Conservation (phyloP, 345 rosid species). For the Citrus maxima region DNA sequence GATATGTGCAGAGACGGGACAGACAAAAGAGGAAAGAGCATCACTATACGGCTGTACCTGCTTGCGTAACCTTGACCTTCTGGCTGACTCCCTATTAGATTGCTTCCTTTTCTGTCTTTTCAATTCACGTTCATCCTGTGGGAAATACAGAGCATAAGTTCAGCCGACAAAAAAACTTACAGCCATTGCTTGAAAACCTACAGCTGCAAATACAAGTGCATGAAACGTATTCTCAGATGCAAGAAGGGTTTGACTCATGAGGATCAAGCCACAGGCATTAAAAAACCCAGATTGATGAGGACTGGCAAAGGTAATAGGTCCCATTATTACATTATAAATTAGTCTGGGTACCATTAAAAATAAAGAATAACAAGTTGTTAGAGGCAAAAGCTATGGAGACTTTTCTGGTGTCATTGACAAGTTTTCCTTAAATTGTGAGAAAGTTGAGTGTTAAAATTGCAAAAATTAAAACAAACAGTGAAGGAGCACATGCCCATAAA, state of each 20-base stretch:
- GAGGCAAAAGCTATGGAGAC: not conserved
- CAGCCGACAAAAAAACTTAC: constrained; percentile 1
- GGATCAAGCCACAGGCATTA: not conserved
- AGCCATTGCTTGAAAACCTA: not conserved
- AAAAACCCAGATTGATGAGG: not conserved
- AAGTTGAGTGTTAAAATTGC: not conserved
- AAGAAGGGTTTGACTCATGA: not conserved
- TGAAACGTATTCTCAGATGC: too few species aligned
- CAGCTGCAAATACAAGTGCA: not conserved
- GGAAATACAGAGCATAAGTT: constrained; percentile 6
- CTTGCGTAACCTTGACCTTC: constrained; percentile 94
- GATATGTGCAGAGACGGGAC: not conserved
- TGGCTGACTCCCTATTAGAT: constrained; percentile 95
- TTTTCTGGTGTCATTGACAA: not conserved
- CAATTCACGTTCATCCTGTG: constrained; percentile 88
- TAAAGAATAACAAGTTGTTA: not conserved
- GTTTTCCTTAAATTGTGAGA: not conserved
- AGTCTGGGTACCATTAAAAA: not conserved
- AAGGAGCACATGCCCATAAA: not conserved
- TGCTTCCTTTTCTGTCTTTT: constrained; percentile 97
- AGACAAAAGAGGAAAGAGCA: not conserved
- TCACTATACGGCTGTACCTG: constrained; percentile 46
- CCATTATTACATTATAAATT: not conserved
- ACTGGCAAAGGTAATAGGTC: not conserved
- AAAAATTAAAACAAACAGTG: not conserved